Percentiles rank a stretch among this genome's conserved stretches.
Evolutionary conservation across 495 filamentous ascomycete genomes (phyloP).

Genomic region (Mytilinidion resinicola): DNA sequence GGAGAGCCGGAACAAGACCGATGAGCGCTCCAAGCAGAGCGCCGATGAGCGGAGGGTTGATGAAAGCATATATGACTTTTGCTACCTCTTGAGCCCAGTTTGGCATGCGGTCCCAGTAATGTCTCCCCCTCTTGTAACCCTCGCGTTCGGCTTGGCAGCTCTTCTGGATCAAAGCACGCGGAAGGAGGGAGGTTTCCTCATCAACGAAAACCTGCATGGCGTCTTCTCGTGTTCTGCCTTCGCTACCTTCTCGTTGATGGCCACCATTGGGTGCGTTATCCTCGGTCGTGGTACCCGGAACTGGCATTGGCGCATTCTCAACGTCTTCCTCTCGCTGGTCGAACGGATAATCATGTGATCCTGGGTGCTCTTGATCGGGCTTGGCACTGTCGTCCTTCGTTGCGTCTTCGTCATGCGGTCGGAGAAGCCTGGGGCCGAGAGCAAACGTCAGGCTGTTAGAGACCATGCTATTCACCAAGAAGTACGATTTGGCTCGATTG

Average conservation of each 20-base stretch:
- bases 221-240: slow-evolving; percentile 28
- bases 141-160: slow-evolving; percentile 25
- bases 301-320: slow-evolving; percentile 11
- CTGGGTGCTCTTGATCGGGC: slow-evolving; percentile 16
- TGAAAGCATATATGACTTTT: slow-evolving; percentile 46
- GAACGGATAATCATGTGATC: background rate
- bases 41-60: slow-evolving; percentile 63
- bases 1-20: slow-evolving; percentile 57
- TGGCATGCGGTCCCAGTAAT: slow-evolving; percentile 39
- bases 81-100: slow-evolving; percentile 36
- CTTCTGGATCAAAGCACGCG: slow-evolving; percentile 29
- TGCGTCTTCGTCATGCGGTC: slow-evolving; percentile 41
- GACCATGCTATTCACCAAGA: slow-evolving; percentile 59
- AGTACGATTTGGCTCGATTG: slow-evolving; percentile 62
- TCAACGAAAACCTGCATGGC: slow-evolving; percentile 32
- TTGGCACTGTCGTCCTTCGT: slow-evolving; percentile 33
- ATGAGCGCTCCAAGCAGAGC: slow-evolving; percentile 55
- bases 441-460: slow-evolving; percentile 59
- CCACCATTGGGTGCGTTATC: too few relatives aligned
- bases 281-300: too few relatives aligned
- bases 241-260: slow-evolving; percentile 4
- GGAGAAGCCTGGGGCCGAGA: slow-evolving; percentile 55
- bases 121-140: slow-evolving; percentile 8
- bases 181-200: slow-evolving; percentile 49
- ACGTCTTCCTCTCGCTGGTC: slow-evolving; percentile 30